phyloP scores from a whole-genome alignment of 495 filamentous ascomycete species.

The Lepidopterella palustris region DNA sequence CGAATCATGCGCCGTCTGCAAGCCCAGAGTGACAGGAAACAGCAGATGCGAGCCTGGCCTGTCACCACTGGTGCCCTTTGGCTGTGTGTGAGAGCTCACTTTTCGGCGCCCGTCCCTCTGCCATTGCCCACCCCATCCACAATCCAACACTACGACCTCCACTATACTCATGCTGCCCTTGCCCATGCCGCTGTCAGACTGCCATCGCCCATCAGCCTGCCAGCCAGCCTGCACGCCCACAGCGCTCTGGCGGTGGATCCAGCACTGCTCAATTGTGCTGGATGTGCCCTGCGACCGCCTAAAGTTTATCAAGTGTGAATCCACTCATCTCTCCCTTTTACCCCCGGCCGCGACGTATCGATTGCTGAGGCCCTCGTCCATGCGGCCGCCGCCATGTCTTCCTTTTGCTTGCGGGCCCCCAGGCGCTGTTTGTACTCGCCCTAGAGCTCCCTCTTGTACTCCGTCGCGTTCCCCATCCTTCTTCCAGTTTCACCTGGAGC shows the following conservation, averaged over 20 bases:
- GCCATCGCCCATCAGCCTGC: neutral
- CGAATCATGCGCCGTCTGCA: conserved; percentile 23
- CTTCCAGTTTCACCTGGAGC: conserved; percentile 25
- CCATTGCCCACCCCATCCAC: neutral
- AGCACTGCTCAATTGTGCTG: neutral
- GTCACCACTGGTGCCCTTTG: neutral
- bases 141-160: too few species aligned
- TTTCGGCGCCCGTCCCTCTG: neutral
- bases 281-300: neutral
- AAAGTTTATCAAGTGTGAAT: too few species aligned
- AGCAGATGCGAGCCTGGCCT: conserved; percentile 15
- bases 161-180: neutral
- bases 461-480: conserved; percentile 17
- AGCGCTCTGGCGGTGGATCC: neutral
- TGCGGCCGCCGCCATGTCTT: conserved; percentile 1
- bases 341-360: neutral
- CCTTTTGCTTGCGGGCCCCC: conserved; percentile 20
- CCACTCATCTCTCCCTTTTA: too few species aligned
- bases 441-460: conserved; percentile 20
- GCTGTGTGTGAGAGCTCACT: conserved; percentile 14
- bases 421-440: conserved; percentile 7
- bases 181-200: neutral
- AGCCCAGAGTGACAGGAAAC: conserved; percentile 15
- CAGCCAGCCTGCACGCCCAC: neutral
- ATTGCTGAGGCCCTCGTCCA: neutral